Evolutionary conservation across 352 stramenopile genomes (phyloP).

Genomic region (Pythium pyrilobum): DNA sequence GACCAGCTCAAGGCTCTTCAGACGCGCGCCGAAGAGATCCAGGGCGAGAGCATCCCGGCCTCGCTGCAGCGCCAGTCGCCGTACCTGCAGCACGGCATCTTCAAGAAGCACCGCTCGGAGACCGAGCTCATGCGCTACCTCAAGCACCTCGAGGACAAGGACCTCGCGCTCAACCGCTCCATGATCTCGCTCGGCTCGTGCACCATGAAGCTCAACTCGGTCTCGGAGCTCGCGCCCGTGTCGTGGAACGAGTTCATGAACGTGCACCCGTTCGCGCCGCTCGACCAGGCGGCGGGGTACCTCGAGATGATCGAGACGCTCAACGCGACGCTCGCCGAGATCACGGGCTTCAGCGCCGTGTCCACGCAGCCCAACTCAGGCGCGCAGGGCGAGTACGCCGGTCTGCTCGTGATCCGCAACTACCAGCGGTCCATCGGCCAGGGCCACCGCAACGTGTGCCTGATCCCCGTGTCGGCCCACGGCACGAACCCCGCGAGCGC

Average conservation of each 20-base stretch:
- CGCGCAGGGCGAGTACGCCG: conserved; percentile 97
- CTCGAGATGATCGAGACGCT: conserved; percentile 96
- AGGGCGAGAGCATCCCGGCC: conserved; percentile 55
- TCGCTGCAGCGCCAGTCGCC: conserved; percentile 47
- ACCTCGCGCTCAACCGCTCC: conserved; percentile 98
- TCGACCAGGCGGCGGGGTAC: conserved; percentile 94
- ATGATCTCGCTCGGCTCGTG: conserved; percentile 99
- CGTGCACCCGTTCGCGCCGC: conserved; percentile 97
- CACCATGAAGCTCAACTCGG: conserved; percentile 99
- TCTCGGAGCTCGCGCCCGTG: conserved; percentile 95
- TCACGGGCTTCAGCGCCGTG: conserved; percentile 97
- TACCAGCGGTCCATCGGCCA: conserved; percentile 93
- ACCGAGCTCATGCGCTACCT: conserved; percentile 96
- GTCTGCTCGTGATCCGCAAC: conserved; percentile 94
- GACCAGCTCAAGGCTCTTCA: conserved; percentile 58
- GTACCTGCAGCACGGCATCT: conserved; percentile 95
- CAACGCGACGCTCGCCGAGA: conserved; percentile 95
- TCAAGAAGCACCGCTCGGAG: conserved; percentile 97
- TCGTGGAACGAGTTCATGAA: conserved; percentile 97
- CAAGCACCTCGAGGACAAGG: conserved; percentile 97
- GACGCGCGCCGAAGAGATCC: conserved; percentile 39
- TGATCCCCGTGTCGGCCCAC: conserved; percentile 98
- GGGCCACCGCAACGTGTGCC: conserved; percentile 95
- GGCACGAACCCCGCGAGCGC: conserved; percentile 97
- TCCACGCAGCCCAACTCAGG: conserved; percentile 98